These are phyloP conservation scores for Ensete ventricosum DNA, from an alignment of 176 grass and related monocot genomes.

Conservation along the genomic window DNA sequence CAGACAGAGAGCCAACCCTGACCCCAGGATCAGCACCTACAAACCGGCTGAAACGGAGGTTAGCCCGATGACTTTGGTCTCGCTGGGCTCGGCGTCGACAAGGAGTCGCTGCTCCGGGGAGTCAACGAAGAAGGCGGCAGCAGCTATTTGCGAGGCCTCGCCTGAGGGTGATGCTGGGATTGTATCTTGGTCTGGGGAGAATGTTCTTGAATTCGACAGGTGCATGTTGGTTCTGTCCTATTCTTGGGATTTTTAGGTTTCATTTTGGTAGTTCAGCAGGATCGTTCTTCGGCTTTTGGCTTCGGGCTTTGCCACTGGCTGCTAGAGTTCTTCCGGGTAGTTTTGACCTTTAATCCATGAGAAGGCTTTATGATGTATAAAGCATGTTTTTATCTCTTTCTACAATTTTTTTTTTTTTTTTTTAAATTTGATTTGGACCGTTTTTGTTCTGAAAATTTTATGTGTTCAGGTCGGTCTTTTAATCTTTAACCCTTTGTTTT, in stretches of 20 bases:
- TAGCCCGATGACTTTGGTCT: background rate
- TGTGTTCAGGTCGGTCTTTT: too few relatives aligned
- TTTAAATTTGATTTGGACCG: background rate
- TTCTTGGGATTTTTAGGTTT: background rate
- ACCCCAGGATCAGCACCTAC: background rate
- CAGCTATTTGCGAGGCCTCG: background rate
- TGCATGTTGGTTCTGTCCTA: constrained; percentile 10
- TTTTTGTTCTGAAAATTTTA: too few relatives aligned
- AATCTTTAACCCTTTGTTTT: too few relatives aligned
- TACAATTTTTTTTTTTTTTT: background rate
- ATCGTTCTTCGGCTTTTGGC: background rate
- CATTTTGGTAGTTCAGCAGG: background rate
- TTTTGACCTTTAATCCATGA: background rate
- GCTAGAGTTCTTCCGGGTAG: background rate
- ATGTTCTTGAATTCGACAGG: constrained; percentile 2
- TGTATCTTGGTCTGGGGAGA: constrained; percentile 8
- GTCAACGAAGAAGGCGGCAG: background rate
- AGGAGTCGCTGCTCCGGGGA: background rate
- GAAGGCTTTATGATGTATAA: background rate
- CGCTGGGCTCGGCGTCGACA: background rate
- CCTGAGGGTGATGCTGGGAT: background rate
- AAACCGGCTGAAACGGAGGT: background rate
- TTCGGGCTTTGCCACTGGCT: background rate
- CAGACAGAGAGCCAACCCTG: background rate
- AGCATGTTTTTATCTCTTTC: background rate